Conservation (phyloP, 805 yeast species). For the Ogataea nonfermentans region DNA sequence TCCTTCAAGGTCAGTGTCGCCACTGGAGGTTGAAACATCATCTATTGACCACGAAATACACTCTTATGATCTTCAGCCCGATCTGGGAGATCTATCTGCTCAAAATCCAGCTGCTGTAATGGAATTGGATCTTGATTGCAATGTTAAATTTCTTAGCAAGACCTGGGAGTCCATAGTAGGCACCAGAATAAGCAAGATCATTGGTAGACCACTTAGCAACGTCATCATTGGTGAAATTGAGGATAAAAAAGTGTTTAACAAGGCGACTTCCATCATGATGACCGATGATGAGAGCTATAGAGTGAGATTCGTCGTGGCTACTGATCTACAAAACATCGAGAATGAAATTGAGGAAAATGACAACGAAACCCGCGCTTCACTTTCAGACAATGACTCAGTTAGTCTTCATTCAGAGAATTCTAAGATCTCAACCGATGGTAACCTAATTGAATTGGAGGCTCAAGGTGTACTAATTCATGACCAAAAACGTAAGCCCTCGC, state of each 20-base stretch:
- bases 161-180: constrained; percentile 83
- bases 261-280: constrained; percentile 70
- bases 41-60: constrained; percentile 16
- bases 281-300: constrained; percentile 73
- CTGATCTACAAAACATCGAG: constrained; percentile 20
- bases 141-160: constrained; percentile 67
- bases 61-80: constrained; percentile 28
- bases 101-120: constrained; percentile 73
- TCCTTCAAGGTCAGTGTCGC: constrained; percentile 25
- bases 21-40: constrained; percentile 15
- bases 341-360: neutral
- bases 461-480: constrained; percentile 86
- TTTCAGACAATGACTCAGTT: constrained; percentile 26
- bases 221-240: constrained; percentile 63
- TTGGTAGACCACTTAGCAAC: constrained; percentile 55
- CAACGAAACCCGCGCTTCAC: constrained; percentile 1
- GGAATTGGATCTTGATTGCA: constrained; percentile 80
- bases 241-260: constrained; percentile 65
- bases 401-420: constrained; percentile 32
- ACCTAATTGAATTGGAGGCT: constrained; percentile 76
- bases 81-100: constrained; percentile 61
- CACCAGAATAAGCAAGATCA: constrained; percentile 53
- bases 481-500: constrained; percentile 56
- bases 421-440: constrained; percentile 54
- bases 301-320: constrained; percentile 61